Conservation (phyloP, 441 rosid genomes). For the Theobroma grandiflorum region DNA sequence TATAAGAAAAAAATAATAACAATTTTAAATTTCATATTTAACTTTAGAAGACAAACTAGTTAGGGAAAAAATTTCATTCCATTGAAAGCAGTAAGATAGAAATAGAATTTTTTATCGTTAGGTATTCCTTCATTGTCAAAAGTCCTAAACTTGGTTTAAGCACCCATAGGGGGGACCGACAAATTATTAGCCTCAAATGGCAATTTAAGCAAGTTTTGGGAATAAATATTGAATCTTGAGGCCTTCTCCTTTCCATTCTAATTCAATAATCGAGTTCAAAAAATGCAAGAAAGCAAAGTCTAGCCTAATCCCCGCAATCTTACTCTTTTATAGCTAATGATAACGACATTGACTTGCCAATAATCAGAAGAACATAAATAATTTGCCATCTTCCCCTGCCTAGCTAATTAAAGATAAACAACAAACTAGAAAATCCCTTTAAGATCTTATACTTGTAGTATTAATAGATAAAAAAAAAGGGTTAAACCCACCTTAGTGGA, state of each 20-base stretch:
- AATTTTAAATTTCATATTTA: neutral
- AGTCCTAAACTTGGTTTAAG: neutral
- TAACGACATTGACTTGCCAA: neutral
- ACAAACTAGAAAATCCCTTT: conserved; percentile 9
- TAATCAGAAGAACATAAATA: neutral
- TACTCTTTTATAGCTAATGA: neutral
- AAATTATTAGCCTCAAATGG: neutral
- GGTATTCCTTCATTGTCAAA: conserved; percentile 8
- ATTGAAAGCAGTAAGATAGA: neutral
- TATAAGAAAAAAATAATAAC: no score
- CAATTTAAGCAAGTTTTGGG: neutral
- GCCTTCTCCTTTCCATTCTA: neutral
- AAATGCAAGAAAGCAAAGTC: conserved; percentile 2
- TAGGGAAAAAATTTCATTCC: neutral
- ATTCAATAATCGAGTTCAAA: neutral
- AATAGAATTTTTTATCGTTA: neutral
- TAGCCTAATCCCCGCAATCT: neutral
- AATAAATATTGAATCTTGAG: neutral
- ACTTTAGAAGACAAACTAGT: neutral
- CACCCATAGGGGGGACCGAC: neutral
- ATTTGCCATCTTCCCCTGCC: neutral
- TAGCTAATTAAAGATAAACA: neutral
- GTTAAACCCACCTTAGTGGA: neutral
- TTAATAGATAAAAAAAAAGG: neutral
- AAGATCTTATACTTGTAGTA: neutral